Evolutionary conservation across 73 alveolate genomes (phyloP).

Genomic region (Tetrahymena borealis): DNA sequence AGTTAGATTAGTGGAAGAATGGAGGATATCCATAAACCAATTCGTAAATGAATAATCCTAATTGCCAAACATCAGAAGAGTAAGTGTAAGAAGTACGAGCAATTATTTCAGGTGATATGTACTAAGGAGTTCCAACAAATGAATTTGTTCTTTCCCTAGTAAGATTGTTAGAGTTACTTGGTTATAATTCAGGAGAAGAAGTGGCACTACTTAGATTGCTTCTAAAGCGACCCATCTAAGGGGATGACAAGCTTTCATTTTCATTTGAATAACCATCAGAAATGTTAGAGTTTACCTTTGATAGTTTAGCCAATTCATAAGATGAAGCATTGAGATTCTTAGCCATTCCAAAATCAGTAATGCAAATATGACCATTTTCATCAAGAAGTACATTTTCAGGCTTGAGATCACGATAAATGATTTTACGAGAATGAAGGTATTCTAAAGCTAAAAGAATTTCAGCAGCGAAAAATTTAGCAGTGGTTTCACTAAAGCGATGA

Average conservation of each 20-base stretch:
- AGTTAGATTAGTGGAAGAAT: conserved; percentile 44
- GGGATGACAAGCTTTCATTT: not conserved
- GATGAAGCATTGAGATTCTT: conserved; percentile 8
- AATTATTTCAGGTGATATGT: conserved; percentile 30
- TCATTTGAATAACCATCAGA: not conserved
- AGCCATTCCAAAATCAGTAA: conserved; percentile 61
- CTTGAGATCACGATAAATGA: conserved; percentile 68
- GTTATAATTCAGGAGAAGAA: not conserved
- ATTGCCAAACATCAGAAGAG: conserved; percentile 61
- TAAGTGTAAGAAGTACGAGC: not conserved
- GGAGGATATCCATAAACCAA: conserved; percentile 63
- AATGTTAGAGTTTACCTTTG: not conserved
- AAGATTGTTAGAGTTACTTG: not conserved
- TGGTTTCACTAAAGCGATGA: conserved; percentile 57
- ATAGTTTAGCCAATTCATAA: not conserved
- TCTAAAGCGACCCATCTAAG: not conserved
- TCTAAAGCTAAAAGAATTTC: conserved; percentile 72
- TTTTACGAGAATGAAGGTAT: conserved; percentile 60
- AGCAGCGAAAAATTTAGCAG: conserved; percentile 76
- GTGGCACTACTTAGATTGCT: not conserved
- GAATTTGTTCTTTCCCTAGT: conserved; percentile 16
- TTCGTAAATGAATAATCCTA: conserved; percentile 59
- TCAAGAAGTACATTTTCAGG: conserved; percentile 63
- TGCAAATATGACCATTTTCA: conserved; percentile 49
- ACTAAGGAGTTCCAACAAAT: conserved; percentile 34